A percentile compares a stretch with the other conserved stretches of the same genome.
These are phyloP conservation scores for Chytridium lagenaria DNA, from an alignment of 371 early-diverging fungal species.

Conservation along the genomic window DNA sequence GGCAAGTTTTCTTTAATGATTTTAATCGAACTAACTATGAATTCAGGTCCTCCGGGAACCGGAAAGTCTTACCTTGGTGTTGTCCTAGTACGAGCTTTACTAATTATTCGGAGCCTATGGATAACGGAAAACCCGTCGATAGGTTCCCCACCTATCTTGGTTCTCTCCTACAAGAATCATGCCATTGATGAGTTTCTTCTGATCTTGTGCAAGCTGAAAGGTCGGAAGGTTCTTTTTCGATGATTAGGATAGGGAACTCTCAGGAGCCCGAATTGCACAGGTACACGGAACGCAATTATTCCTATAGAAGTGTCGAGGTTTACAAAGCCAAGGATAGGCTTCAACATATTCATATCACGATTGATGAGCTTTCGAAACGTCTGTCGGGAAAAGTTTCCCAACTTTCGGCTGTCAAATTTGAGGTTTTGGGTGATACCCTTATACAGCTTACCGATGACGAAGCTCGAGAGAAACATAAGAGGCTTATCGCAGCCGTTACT, in stretches of 20 bases:
- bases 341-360: slow-evolving; percentile 22
- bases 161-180: slow-evolving; percentile 47
- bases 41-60: slow-evolving; percentile 37
- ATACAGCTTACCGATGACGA: neutral
- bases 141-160: slow-evolving; percentile 37
- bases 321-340: slow-evolving; percentile 2
- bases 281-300: slow-evolving; percentile 25
- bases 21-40: slow-evolving; percentile 1
- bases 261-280: slow-evolving; percentile 30
- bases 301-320: slow-evolving; percentile 17
- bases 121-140: slow-evolving; percentile 26
- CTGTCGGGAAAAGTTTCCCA: neutral
- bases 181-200: slow-evolving; percentile 46
- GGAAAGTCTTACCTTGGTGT: slow-evolving; percentile 47
- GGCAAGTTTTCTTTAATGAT: slow-evolving; percentile 18
- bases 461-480: neutral
- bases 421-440: neutral
- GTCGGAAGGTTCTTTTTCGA: slow-evolving; percentile 16
- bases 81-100: slow-evolving; percentile 38
- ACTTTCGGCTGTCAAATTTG: neutral
- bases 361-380: neutral
- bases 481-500: neutral
- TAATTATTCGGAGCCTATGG: slow-evolving; percentile 38
- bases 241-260: slow-evolving; percentile 37
- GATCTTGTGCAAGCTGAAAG: slow-evolving; percentile 26